A percentile compares a stretch with the other conserved stretches of the same genome.
These are phyloP conservation scores for Spergularia marina DNA, from an alignment of 148 eudicot genomes.

Conservation along the genomic window DNA sequence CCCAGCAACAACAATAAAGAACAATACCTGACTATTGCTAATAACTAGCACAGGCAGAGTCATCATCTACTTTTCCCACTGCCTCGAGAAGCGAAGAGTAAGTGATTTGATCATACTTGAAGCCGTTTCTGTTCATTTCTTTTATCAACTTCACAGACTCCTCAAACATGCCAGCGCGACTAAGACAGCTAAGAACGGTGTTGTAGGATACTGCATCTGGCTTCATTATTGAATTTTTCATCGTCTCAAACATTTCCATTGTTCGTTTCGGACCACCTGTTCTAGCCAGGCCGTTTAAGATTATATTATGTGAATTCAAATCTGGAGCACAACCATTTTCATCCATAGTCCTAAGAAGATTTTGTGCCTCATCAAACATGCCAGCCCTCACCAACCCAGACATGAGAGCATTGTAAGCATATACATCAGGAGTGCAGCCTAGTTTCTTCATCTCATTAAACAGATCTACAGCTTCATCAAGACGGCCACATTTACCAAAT, in stretches of 20 bases:
- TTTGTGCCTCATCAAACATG: conserved; percentile 77
- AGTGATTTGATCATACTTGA: conserved; percentile 76
- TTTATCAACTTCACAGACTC: conserved; percentile 90
- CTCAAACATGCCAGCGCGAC: conserved; percentile 97
- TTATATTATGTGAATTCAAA: conserved; percentile 75
- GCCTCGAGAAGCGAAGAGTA: conserved; percentile 96
- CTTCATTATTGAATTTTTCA: conserved; percentile 57
- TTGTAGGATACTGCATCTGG: conserved; percentile 91
- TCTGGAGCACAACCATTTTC: conserved; percentile 78
- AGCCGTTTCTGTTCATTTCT: conserved; percentile 72
- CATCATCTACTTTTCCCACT: conserved; percentile 85
- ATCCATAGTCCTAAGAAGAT: conserved; percentile 63
- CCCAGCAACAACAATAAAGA: conserved; percentile 1
- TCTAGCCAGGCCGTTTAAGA: conserved; percentile 77
- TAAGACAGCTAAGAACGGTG: conserved; percentile 81
- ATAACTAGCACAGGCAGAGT: conserved; percentile 22
- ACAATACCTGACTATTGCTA: conserved; percentile 17
- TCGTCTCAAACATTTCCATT: conserved; percentile 66
- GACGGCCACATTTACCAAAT: conserved; percentile 75
- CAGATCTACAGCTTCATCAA: conserved; percentile 68
- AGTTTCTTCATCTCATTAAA: conserved; percentile 78
- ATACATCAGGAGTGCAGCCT: conserved; percentile 77
- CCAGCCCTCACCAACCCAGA: conserved; percentile 83
- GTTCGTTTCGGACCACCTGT: conserved; percentile 70
- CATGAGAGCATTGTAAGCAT: conserved; percentile 90